Conservation (phyloP, 208 protist species). For the Novymonas esmeraldas region DNA sequence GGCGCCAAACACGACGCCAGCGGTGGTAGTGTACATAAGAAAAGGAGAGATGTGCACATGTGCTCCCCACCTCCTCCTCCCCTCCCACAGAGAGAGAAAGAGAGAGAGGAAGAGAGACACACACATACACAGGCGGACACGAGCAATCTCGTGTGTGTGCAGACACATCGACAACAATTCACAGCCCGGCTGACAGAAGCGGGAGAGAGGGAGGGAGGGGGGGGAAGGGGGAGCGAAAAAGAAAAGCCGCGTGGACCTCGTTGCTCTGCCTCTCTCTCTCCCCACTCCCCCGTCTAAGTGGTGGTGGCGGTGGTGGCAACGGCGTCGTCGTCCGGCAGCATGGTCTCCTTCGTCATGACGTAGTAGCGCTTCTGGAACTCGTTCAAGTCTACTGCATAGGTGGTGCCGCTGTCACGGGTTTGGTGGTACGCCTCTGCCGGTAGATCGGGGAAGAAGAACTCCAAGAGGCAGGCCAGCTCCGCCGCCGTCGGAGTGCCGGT, state of each 20-base stretch:
- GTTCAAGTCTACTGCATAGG: constrained; percentile 63
- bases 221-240: not conserved
- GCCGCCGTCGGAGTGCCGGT: constrained; percentile 49
- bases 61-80: too few species aligned
- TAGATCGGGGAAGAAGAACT: constrained; percentile 88
- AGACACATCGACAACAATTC: not conserved
- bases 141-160: not conserved
- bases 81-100: not conserved
- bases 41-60: too few species aligned
- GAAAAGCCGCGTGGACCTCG: not conserved
- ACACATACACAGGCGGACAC: not conserved
- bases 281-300: not conserved
- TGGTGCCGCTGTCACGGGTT: constrained; percentile 48
- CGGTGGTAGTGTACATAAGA: not conserved
- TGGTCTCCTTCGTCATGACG: constrained; percentile 60
- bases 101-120: not conserved
- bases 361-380: constrained; percentile 81
- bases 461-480: constrained; percentile 72
- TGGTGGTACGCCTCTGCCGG: constrained; percentile 61
- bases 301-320: not conserved
- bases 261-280: not conserved
- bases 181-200: too few species aligned
- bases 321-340: constrained; percentile 33
- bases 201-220: too few species aligned
- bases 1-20: not conserved